phyloP scores from a whole-genome alignment of 208 protist species.

The Polymyxa betae region DNA sequence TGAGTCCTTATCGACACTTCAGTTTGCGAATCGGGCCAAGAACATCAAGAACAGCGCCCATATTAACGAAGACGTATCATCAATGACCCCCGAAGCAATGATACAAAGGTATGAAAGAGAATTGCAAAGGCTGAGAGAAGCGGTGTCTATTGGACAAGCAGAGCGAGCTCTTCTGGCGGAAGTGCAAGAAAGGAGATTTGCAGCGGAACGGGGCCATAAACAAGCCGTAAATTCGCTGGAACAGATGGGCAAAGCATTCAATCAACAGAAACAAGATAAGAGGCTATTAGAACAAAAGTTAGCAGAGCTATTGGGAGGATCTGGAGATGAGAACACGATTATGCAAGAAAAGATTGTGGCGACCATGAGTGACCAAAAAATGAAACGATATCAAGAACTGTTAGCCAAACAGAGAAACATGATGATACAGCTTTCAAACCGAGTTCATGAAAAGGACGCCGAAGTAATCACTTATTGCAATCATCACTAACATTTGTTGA shows the following conservation, averaged over 20 bases:
- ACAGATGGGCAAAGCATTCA: conserved; percentile 55
- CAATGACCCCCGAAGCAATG: conserved; percentile 28
- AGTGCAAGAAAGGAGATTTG: conserved; percentile 68
- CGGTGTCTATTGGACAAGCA: background rate
- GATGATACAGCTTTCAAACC: conserved; percentile 87
- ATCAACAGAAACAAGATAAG: conserved; percentile 65
- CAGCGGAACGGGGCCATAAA: conserved; percentile 71
- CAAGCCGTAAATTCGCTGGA: conserved; percentile 71
- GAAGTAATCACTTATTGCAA: conserved; percentile 62
- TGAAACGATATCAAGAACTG: conserved; percentile 91
- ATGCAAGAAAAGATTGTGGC: conserved; percentile 80
- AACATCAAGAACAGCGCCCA: conserved; percentile 56
- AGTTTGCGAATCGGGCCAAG: conserved; percentile 57
- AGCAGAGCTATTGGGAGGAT: conserved; percentile 72
- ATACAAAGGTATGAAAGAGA: conserved; percentile 45
- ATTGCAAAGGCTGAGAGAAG: conserved; percentile 14
- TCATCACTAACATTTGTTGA: background rate
- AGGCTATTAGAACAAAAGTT: conserved; percentile 33
- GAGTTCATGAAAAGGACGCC: conserved; percentile 88
- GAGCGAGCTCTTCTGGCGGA: conserved; percentile 64
- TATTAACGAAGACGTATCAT: conserved; percentile 52
- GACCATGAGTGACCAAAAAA: conserved; percentile 85
- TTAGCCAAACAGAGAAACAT: conserved; percentile 92
- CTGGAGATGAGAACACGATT: conserved; percentile 77
- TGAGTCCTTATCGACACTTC: conserved; percentile 20